Evolutionary conservation across 306 rosid genomes (phyloP).

Genomic region (Cucurbita ficifolia): DNA sequence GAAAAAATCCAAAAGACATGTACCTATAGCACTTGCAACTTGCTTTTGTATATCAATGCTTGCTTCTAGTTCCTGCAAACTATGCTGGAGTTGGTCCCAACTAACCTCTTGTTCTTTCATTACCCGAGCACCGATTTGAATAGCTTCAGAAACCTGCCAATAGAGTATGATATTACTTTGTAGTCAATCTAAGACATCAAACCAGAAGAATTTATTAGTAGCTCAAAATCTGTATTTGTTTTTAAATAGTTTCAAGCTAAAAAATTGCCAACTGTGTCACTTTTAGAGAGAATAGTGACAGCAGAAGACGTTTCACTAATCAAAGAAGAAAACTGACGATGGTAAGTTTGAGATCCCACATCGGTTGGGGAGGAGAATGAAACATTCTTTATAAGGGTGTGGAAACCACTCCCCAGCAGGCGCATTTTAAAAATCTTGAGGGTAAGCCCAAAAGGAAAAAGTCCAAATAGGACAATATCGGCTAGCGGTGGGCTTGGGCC

Average conservation of each 20-base stretch:
- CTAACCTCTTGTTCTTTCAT: slow-evolving; percentile 57
- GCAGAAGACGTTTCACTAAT: neutral
- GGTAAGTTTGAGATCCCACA: neutral
- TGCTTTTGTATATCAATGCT: slow-evolving; percentile 66
- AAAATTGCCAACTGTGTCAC: too few relatives aligned
- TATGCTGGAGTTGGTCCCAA: slow-evolving; percentile 53
- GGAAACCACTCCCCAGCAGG: too few relatives aligned
- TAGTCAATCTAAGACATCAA: neutral
- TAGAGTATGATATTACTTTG: neutral
- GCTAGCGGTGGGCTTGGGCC: too few relatives aligned
- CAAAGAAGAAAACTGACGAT: neutral
- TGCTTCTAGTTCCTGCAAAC: slow-evolving; percentile 65
- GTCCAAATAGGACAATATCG: too few relatives aligned
- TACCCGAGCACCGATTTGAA: slow-evolving; percentile 67
- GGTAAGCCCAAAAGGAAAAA: too few relatives aligned
- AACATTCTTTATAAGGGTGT: too few relatives aligned
- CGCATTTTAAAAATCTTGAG: too few relatives aligned
- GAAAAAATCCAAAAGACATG: neutral
- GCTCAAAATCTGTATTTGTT: neutral
- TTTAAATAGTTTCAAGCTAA: neutral
- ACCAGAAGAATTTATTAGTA: neutral
- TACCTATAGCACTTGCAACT: slow-evolving; percentile 67
- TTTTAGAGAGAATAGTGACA: neutral
- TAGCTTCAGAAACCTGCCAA: slow-evolving; percentile 79
- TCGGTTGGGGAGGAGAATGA: too few relatives aligned